Evolutionary conservation across 176 grass and related monocot genomes (phyloP).

Genomic region (Eragrostis nindensis): DNA sequence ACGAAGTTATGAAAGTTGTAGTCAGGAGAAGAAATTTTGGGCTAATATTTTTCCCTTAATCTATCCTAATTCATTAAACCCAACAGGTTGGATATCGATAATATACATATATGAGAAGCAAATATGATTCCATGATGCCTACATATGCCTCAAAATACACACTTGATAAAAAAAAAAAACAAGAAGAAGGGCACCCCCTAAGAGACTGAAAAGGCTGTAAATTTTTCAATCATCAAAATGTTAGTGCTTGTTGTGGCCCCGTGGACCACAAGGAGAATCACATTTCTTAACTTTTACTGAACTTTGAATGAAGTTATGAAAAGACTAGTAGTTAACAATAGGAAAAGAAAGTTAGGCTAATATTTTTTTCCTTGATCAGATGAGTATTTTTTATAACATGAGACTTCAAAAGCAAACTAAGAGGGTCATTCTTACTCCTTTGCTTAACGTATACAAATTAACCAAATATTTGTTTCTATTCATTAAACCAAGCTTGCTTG

Average conservation of each 20-base stretch:
- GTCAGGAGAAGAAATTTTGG: not conserved
- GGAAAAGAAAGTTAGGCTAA: not conserved
- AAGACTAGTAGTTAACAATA: too few species aligned
- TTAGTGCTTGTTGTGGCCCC: too few species aligned
- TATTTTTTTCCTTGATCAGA: constrained; percentile 29
- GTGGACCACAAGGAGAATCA: not conserved
- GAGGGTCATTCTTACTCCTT: not conserved
- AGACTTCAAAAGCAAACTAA: not conserved
- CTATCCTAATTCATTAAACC: constrained; percentile 5
- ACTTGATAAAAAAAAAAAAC: too few species aligned
- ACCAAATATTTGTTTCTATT: not conserved
- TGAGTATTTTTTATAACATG: not conserved
- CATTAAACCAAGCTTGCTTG: not conserved
- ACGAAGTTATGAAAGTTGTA: not conserved
- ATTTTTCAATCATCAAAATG: constrained; percentile 19
- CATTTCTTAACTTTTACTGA: not conserved
- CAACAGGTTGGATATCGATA: constrained; percentile 32
- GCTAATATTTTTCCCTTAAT: constrained; percentile 10
- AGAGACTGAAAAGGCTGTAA: not conserved
- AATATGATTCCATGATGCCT: constrained; percentile 46
- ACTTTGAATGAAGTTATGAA: not conserved
- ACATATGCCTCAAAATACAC: constrained; percentile 42
- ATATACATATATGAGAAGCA: constrained; percentile 41
- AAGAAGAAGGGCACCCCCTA: too few species aligned
- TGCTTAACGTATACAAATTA: not conserved